phyloP scores from a whole-genome alignment of 2,329 filamentous ascomycete species.

The Sporothrix luriei region DNA sequence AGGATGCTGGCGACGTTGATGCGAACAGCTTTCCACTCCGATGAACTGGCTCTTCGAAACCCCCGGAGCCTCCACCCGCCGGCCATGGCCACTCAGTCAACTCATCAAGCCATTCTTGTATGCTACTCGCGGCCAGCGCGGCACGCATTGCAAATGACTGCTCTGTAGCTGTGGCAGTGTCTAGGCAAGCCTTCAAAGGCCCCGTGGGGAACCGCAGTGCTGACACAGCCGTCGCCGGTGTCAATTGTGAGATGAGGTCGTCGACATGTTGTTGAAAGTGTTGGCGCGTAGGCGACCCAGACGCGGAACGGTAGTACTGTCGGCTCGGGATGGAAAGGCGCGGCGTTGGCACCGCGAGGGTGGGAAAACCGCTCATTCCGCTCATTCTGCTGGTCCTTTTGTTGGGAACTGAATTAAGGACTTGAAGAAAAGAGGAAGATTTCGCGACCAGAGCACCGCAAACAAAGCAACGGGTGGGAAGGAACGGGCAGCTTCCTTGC shows the following conservation, averaged over 20 bases:
- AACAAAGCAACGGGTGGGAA: neutral
- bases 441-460: neutral
- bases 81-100: conserved; percentile 64
- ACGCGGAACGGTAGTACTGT: conserved; percentile 44
- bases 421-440: neutral
- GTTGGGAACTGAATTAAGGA: neutral
- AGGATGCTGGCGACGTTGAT: conserved; percentile 27
- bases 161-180: conserved; percentile 64
- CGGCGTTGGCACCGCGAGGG: conserved; percentile 43
- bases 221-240: conserved; percentile 62
- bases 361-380: conserved; percentile 48
- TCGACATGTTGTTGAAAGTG: conserved; percentile 46
- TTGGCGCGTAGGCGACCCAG: conserved; percentile 52
- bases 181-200: conserved; percentile 61
- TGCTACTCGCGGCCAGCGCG: conserved; percentile 68
- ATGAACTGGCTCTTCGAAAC: conserved; percentile 54
- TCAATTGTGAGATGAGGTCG: conserved; percentile 63
- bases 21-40: neutral
- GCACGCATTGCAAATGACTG: conserved; percentile 71
- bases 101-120: conserved; percentile 76
- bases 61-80: conserved; percentile 49
- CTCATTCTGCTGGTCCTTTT: conserved; percentile 40
- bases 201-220: conserved; percentile 59
- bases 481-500: neutral
- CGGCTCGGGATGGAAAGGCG: conserved; percentile 47